Evolutionary conservation across 140 eudicot genomes (phyloP), one percentile per base, ranked within the genome.

Genomic region (Flaveria floridana): DNA sequence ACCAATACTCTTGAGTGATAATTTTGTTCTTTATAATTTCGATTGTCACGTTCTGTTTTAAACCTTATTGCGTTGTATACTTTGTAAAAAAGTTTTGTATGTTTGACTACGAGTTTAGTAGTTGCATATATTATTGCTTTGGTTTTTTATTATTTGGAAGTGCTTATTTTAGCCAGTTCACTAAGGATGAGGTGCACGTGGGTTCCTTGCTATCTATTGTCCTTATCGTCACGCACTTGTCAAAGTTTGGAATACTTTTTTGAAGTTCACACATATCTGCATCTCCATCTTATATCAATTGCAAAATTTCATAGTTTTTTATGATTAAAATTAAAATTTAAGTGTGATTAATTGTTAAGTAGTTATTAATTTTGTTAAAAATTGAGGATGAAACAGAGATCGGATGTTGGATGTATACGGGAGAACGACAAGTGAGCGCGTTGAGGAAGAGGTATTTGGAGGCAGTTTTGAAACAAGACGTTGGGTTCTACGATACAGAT

Each of bases 351-450:
- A 6, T 34, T 4, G 41, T 34, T 6, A 34, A 34, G 7, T 34
- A 34, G 41, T 34, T 34, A 34, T 34, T 34, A 34, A 34, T 34
- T 34, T 34, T 34, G 41, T 34, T 34, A 4, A 34, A 34, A 34
- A 34, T 34, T 70, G 52, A 30, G 1, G 21, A 13, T 59, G 72
- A 21, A 53, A 79, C 82, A 90, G 99, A 93, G 71, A 93, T 90
- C 63, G 92, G 89, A 68, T 93, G 99, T 77, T 93, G 99, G 99
- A 93, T 93, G 99, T 88, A 88, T 62, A 85, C 89, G 46, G 99
- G 98, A 57, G 99, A 93, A 70, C 85, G 99, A 79, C 99, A 93
- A 80, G 97, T 79, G 20, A 91, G 97, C 44, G 74, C 99, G 8
- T 67, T 93, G 82, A 84, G 99, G 75, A 94, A 85, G 88, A 84